phyloP scores from a whole-genome alignment of 805 yeast genomes.

The Candida verbasci region DNA sequence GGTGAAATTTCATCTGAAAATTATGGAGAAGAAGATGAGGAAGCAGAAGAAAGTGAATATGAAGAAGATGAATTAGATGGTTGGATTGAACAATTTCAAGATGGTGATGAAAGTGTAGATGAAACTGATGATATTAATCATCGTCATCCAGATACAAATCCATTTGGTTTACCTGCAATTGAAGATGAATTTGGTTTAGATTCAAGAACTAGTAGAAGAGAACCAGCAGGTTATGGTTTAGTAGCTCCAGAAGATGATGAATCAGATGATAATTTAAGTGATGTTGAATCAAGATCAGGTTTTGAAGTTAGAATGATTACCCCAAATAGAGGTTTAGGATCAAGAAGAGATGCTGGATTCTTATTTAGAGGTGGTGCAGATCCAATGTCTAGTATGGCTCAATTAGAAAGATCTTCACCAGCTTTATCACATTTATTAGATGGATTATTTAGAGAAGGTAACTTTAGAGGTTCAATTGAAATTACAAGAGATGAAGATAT shows the following conservation, averaged over 20 bases:
- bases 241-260: background rate
- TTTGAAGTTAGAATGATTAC: conserved; percentile 15
- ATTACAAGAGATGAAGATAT: conserved; percentile 11
- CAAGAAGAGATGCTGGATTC: conserved; percentile 12
- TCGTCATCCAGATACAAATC: background rate
- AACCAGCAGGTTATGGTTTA: background rate
- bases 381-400: conserved; percentile 4
- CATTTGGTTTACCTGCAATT: background rate
- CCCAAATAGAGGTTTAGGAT: conserved; percentile 8
- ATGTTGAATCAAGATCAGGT: conserved; percentile 17
- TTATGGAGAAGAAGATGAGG: conserved; percentile 20
- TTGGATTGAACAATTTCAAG: conserved; percentile 38
- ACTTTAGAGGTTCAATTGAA: conserved; percentile 21
- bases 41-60: conserved; percentile 25
- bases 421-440: conserved; percentile 10
- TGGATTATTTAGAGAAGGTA: conserved; percentile 12
- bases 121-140: conserved; percentile 4
- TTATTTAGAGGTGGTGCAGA: conserved; percentile 3
- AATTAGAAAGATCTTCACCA: conserved; percentile 10
- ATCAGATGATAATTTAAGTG: conserved; percentile 14
- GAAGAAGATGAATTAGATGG: conserved; percentile 36
- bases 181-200: conserved; percentile 1
- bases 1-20: conserved; percentile 25
- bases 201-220: conserved; percentile 8
- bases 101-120: conserved; percentile 15